Evolutionary conservation across 2,329 filamentous ascomycete genomes (phyloP).

Genomic region (Herpotrichia juniperi): DNA sequence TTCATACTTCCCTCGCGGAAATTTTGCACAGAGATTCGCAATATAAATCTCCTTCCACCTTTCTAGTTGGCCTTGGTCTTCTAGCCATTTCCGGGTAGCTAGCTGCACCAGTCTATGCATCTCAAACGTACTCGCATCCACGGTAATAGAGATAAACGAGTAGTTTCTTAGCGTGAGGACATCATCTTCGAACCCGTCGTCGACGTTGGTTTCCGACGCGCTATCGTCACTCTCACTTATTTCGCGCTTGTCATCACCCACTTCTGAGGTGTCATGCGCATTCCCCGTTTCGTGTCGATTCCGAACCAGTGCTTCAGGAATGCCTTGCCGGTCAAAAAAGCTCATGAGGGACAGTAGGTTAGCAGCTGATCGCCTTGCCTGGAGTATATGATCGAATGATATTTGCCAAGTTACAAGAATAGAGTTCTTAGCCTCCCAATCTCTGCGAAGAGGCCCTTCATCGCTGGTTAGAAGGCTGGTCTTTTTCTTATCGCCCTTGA

Average conservation of each 20-base stretch:
- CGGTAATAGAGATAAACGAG: conserved; percentile 40
- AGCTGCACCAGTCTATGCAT: conserved; percentile 47
- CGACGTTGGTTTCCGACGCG: background rate
- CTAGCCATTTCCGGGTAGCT: conserved; percentile 12
- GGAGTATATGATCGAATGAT: conserved; percentile 36
- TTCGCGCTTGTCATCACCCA: no score
- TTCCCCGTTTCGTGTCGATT: no score
- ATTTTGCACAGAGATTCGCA: background rate
- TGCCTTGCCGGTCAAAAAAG: conserved; percentile 19
- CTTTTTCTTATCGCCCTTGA: conserved; percentile 35
- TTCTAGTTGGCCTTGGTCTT: background rate
- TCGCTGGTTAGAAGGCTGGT: conserved; percentile 19
- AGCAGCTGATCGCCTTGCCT: conserved; percentile 13
- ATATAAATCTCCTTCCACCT: conserved; percentile 4
- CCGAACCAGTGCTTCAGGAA: conserved; percentile 8
- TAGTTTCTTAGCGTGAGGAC: conserved; percentile 44
- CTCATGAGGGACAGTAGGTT: conserved; percentile 22
- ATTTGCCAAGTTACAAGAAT: conserved; percentile 42
- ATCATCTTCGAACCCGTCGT: conserved; percentile 30
- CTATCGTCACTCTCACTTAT: background rate
- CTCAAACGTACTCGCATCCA: conserved; percentile 36
- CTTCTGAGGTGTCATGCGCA: background rate
- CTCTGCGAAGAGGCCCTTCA: conserved; percentile 32
- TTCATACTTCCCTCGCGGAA: conserved; percentile 4
- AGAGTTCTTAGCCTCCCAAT: conserved; percentile 37